Percentiles rank a stretch among this genome's conserved stretches.
Conservation (phyloP, 2,329 filamentous ascomycete genomes). For the Neopestalotiopsis clavispora region DNA sequence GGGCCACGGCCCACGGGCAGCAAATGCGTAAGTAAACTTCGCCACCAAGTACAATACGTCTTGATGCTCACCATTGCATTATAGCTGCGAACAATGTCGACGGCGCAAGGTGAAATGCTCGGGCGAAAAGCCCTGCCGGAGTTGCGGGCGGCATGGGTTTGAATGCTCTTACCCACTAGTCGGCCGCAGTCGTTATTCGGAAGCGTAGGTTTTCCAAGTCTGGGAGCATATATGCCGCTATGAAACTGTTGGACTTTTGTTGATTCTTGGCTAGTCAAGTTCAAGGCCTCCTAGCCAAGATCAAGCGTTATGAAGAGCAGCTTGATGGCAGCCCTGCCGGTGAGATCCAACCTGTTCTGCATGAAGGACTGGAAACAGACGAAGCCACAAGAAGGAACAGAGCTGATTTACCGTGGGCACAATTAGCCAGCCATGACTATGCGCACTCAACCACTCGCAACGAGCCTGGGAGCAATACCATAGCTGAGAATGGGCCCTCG, state of each 20-base stretch:
- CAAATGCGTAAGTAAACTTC: background rate
- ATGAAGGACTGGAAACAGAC: background rate
- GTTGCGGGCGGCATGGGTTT: background rate
- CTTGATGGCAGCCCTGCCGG: background rate
- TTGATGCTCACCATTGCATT: background rate
- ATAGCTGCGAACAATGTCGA: background rate
- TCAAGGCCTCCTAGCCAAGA: background rate
- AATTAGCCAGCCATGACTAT: background rate
- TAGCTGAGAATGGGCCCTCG: background rate
- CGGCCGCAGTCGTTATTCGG: background rate
- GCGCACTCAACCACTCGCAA: background rate
- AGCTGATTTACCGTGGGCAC: background rate
- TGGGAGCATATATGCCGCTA: background rate
- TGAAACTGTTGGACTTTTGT: background rate
- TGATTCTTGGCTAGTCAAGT: background rate
- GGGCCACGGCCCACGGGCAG: background rate
- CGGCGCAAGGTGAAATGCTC: background rate
- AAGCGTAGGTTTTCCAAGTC: background rate
- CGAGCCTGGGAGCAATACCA: background rate
- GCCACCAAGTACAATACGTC: background rate
- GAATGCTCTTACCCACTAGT: background rate
- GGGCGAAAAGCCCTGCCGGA: background rate
- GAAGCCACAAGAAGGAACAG: background rate
- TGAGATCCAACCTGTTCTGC: background rate
- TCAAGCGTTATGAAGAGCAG: background rate